phyloP scores from a whole-genome alignment of 2,329 filamentous ascomycete genomes.

The Periconia sp. region DNA sequence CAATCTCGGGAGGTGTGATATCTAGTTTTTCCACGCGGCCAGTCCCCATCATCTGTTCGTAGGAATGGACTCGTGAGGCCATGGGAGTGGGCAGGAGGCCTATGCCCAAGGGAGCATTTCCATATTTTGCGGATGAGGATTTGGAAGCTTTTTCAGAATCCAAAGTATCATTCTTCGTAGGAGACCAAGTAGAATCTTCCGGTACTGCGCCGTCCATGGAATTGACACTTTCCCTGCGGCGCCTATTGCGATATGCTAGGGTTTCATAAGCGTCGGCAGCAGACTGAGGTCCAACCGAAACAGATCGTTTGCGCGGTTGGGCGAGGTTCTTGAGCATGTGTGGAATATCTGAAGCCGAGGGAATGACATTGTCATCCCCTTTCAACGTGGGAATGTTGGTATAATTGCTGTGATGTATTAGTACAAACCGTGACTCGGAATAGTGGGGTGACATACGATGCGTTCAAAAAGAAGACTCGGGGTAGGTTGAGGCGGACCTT shows the following conservation, averaged over 20 bases:
- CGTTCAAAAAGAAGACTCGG: slow-evolving; percentile 87
- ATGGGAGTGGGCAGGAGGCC: slow-evolving; percentile 56
- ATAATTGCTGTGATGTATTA: slow-evolving; percentile 66
- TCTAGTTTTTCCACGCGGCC: slow-evolving; percentile 51
- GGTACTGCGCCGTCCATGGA: slow-evolving; percentile 41
- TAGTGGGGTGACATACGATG: slow-evolving; percentile 61
- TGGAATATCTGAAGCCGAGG: slow-evolving; percentile 85
- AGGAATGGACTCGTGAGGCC: slow-evolving; percentile 62
- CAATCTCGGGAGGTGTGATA: slow-evolving; percentile 35
- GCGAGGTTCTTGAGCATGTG: slow-evolving; percentile 81
- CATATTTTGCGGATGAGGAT: slow-evolving; percentile 32
- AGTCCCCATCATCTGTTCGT: slow-evolving; percentile 76
- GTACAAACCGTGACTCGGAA: not conserved
- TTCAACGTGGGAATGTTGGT: slow-evolving; percentile 77
- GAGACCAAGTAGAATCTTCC: slow-evolving; percentile 31
- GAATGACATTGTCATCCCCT: slow-evolving; percentile 86
- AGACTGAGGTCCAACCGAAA: slow-evolving; percentile 93
- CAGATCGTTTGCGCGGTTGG: slow-evolving; percentile 78
- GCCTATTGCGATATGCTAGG: slow-evolving; percentile 83
- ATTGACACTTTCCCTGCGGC: slow-evolving; percentile 65
- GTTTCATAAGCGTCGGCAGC: slow-evolving; percentile 97
- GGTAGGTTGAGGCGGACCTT: slow-evolving; percentile 79
- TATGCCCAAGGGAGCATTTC: slow-evolving; percentile 47
- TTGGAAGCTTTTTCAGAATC: slow-evolving; percentile 16
- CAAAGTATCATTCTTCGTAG: slow-evolving; percentile 10